Evolutionary conservation across 192 early-diverging fungal species (phyloP).

Genomic region (Backusella morwellensis): DNA sequence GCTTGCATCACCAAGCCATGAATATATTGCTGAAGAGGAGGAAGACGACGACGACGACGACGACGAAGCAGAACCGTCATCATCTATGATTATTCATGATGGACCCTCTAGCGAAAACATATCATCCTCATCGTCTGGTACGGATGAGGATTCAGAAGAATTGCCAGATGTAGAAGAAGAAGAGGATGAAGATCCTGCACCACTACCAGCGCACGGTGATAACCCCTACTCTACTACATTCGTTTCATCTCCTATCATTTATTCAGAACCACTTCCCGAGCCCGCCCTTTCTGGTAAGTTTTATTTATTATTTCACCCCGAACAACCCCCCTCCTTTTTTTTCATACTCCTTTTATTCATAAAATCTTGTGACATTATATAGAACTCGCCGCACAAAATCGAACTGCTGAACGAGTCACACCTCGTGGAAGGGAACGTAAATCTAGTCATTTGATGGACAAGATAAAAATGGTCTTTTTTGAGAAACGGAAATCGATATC

Average conservation of each 20-base stretch:
- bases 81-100: background rate
- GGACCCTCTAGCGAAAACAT: background rate
- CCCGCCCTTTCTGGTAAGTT: conserved; percentile 1
- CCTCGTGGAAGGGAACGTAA: conserved; percentile 13
- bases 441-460: conserved; percentile 19
- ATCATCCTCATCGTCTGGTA: background rate
- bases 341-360: background rate
- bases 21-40: background rate
- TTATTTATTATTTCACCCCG: background rate
- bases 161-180: background rate
- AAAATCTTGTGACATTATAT: conserved; percentile 1
- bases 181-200: background rate
- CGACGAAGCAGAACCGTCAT: background rate
- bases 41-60: background rate
- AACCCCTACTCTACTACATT: background rate
- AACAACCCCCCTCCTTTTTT: background rate
- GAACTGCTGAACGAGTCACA: conserved; percentile 3
- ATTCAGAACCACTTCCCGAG: conserved; percentile 10
- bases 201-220: background rate
- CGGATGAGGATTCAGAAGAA: background rate
- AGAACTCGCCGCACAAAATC: background rate
- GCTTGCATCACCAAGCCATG: background rate
- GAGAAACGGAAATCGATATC: conserved; percentile 23
- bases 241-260: conserved; percentile 7
- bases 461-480: conserved; percentile 29